Conservation (phyloP, 208 protist species). For the Trypanosoma cruzi region DNA sequence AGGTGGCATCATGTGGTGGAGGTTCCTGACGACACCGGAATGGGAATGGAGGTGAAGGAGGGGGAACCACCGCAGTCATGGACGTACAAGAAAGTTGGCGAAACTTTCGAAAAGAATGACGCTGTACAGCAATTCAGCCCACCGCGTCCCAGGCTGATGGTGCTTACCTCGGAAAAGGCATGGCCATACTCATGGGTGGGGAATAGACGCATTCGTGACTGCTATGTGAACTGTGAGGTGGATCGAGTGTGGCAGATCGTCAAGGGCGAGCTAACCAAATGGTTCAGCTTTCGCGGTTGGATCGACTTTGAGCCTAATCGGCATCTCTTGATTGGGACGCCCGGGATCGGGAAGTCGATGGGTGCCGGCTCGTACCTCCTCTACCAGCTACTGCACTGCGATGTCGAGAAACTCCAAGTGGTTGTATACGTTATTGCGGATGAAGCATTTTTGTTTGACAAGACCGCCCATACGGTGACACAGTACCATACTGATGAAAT, state of each 20-base stretch:
- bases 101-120: background rate
- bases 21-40: no score
- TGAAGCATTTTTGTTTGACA: no score
- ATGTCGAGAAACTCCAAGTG: no score
- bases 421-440: no score
- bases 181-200: background rate
- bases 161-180: background rate
- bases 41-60: no score
- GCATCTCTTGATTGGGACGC: background rate
- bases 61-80: background rate
- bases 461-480: background rate
- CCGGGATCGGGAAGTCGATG: background rate
- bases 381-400: background rate
- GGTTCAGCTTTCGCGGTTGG: no score
- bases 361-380: background rate
- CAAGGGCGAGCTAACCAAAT: no score
- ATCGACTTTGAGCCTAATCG: no score
- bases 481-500: background rate
- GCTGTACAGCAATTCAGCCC: no score
- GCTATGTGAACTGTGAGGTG: background rate
- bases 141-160: no score
- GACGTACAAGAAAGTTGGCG: background rate
- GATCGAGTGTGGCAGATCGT: no score
- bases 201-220: background rate
- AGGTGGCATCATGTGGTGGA: no score